Evolutionary conservation across 495 filamentous ascomycete species (phyloP).

Genomic region (Podospora conica): DNA sequence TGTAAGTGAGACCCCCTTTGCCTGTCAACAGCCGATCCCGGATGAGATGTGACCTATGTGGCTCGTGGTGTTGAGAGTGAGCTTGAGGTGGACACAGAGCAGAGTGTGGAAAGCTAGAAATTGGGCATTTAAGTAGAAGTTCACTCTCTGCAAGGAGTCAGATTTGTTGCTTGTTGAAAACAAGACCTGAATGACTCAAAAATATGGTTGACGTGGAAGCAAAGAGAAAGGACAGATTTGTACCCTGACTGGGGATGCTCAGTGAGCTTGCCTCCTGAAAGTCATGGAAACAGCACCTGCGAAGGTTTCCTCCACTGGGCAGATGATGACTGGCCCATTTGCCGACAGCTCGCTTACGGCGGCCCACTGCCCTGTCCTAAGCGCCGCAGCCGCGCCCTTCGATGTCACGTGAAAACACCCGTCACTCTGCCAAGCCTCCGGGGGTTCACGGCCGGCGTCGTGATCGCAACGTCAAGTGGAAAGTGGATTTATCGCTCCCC

Average conservation of each 20-base stretch:
- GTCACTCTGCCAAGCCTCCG: slow-evolving; percentile 1
- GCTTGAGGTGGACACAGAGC: too few species aligned
- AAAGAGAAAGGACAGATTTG: slow-evolving; percentile 28
- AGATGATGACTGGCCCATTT: slow-evolving; percentile 21
- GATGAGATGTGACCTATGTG: too few species aligned
- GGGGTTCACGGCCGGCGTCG: not conserved
- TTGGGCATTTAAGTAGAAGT: not conserved
- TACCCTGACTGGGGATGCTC: not conserved
- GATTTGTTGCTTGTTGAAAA: not conserved
- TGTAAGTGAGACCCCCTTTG: not conserved
- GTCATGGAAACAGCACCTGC: not conserved
- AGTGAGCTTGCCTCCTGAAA: slow-evolving; percentile 13
- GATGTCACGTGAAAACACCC: not conserved
- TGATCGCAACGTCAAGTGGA: slow-evolving; percentile 8
- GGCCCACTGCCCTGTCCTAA: not conserved
- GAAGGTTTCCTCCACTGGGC: slow-evolving; percentile 26
- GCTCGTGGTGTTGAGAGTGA: not conserved
- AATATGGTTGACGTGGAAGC: slow-evolving; percentile 10
- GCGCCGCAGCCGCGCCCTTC: not conserved
- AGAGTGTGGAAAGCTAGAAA: not conserved
- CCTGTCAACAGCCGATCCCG: not conserved
- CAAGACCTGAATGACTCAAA: slow-evolving; percentile 17
- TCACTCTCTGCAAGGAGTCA: not conserved
- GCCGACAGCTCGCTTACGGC: not conserved
- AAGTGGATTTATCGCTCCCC: slow-evolving; percentile 9